Evolutionary conservation across 768 basidiomycete species (phyloP).

Genomic region (Lactifluus hygrophoroides): DNA sequence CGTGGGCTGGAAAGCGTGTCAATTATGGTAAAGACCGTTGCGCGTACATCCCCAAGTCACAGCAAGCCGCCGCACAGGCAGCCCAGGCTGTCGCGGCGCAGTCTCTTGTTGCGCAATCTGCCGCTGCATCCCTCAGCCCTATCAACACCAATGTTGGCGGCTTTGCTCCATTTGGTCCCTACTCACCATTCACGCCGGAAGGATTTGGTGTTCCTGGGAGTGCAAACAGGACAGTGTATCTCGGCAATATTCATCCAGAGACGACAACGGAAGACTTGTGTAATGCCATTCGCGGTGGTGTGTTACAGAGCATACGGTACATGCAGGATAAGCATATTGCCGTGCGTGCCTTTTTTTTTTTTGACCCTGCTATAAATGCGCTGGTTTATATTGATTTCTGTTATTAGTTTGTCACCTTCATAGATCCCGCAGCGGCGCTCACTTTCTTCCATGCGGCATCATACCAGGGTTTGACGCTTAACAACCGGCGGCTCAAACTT

Average conservation of each 20-base stretch:
- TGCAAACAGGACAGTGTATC: conserved; percentile 88
- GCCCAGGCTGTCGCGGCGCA: conserved; percentile 84
- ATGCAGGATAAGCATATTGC: conserved; percentile 98
- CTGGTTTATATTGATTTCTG: not conserved
- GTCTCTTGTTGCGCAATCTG: conserved; percentile 47
- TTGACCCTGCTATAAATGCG: not conserved
- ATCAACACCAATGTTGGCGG: conserved; percentile 25
- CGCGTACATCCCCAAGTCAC: conserved; percentile 94
- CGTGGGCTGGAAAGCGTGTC: conserved; percentile 93
- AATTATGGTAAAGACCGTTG: conserved; percentile 99
- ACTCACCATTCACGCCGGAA: conserved; percentile 43
- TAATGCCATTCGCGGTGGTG: conserved; percentile 94
- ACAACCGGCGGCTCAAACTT: conserved; percentile 90
- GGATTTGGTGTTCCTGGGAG: conserved; percentile 36
- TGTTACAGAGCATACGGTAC: conserved; percentile 89
- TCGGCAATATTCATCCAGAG: conserved; percentile 96
- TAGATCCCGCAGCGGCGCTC: conserved; percentile 87
- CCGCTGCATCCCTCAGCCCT: conserved; percentile 31
- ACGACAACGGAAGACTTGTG: conserved; percentile 92
- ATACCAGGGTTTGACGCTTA: conserved; percentile 82
- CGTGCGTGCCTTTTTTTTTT: conserved; percentile 37
- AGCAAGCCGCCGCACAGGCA: conserved; percentile 80
- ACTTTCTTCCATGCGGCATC: conserved; percentile 92
- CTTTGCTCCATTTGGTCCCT: conserved; percentile 41
- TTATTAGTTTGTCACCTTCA: conserved; percentile 85